These are phyloP conservation scores for Suillus clintonianus DNA, from an alignment of 768 basidiomycete species.

Conservation along the genomic window DNA sequence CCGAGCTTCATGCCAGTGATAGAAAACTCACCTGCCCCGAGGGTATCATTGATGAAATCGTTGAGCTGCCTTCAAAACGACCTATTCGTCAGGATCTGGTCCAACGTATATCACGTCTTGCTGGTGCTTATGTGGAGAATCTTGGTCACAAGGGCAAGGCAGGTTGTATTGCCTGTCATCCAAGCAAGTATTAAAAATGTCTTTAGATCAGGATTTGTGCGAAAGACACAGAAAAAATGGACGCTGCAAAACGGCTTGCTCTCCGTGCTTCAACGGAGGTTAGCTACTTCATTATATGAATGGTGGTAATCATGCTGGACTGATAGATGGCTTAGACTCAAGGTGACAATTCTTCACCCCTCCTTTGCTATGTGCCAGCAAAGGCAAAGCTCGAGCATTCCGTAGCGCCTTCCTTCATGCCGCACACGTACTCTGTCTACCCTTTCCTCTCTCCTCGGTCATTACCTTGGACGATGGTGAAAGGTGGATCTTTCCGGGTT, in stretches of 20 bases:
- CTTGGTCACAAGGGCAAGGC: constrained; percentile 49
- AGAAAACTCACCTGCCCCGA: constrained; percentile 2
- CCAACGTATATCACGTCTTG: constrained; percentile 66
- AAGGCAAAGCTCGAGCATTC: constrained; percentile 24
- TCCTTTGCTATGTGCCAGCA: constrained; percentile 35
- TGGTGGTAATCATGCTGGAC: neutral
- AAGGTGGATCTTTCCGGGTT: constrained; percentile 54
- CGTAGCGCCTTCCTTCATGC: constrained; percentile 28
- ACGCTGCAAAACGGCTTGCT: constrained; percentile 52
- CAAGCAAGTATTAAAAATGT: constrained; percentile 1
- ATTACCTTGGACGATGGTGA: constrained; percentile 48
- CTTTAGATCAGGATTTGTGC: constrained; percentile 59
- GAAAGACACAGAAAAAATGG: constrained; percentile 39
- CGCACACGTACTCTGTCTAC: constrained; percentile 59
- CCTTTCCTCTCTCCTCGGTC: constrained; percentile 59
- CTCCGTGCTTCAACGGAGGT: constrained; percentile 58
- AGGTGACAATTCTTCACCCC: constrained; percentile 5
- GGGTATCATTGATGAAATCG: constrained; percentile 33
- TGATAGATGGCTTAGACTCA: neutral
- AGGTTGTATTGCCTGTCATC: constrained; percentile 7
- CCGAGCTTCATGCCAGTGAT: constrained; percentile 11
- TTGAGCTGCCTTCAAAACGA: constrained; percentile 45
- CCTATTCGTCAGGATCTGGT: constrained; percentile 49
- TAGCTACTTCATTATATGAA: constrained; percentile 10
- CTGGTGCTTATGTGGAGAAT: constrained; percentile 65